Evolutionary conservation across 805 yeast species (phyloP), one percentile per base, ranked within the genome.

Genomic region (Pichia phayaonensis): DNA sequence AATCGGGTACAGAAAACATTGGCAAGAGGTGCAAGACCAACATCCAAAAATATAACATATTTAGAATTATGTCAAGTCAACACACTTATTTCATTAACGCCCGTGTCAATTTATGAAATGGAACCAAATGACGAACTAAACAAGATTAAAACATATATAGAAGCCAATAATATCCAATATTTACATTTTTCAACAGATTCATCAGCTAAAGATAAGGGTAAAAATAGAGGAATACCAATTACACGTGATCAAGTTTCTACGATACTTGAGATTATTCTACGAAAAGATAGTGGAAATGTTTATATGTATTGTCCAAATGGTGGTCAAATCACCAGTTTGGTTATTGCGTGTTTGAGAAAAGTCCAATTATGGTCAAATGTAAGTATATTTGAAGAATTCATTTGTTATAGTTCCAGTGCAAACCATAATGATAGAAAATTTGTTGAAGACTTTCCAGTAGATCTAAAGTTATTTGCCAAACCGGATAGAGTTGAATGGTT

Each of bases 271-370:
- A 68, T 79, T 40, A 70, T 90, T 52, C 71, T 84, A 15, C 80
- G 84, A 60, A 69, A 72, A 23, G 74, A 76, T 20, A 69, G 74
- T 55, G 77, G 83, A 12, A 96, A 97, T 0, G 71, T 85, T 2
- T 90, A 86, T 62, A 64, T 92, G 6, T 97, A 92, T 66, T 92
- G 98, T 65, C 69, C 83, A 24, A 90, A 89, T 61, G 98, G 97
- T 0, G 90, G 95, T 11, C 90, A 88, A 56, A 84, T 87, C 2
- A 87, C 96, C 0, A 80, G 92, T 23, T 70, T 94, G 44, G 80
- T 88, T 1, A 77, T 92, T 23, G 98, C 97, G 4, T 90, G 97
- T 63, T 68, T 90, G 39, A 69, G 99, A 36, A 86, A 86, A 57
- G 68, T 86, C 20, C 85, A 88, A 24, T 80, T 84, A 58, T 94